A percentile compares a stretch with the other conserved stretches of the same genome.
Evolutionary conservation across 805 yeast genomes (phyloP).

Genomic region (Debaryomyces castellii): DNA sequence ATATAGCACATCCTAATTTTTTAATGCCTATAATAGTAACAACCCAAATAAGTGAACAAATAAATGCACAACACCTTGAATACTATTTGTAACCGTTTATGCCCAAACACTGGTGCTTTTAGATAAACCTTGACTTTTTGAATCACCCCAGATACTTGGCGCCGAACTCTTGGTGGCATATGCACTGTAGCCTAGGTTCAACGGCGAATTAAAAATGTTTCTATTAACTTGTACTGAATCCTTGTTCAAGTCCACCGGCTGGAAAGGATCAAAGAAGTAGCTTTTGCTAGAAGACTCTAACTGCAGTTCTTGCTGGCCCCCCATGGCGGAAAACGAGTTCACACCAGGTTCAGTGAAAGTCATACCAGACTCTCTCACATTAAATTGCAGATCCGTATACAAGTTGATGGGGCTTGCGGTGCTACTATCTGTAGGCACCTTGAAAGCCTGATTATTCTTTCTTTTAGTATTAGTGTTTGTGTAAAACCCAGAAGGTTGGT

Average conservation of each 20-base stretch:
- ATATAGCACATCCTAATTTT: neutral
- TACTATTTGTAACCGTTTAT: conserved; percentile 9
- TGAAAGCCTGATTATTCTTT: neutral
- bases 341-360: neutral
- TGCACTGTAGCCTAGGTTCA: conserved; percentile 1
- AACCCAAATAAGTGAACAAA: conserved; percentile 2
- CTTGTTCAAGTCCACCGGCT: conserved; percentile 15
- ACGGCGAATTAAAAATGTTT: conserved; percentile 1
- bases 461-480: conserved; percentile 1
- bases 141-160: conserved; percentile 26
- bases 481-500: conserved; percentile 23
- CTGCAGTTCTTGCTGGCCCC: neutral
- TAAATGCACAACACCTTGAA: neutral
- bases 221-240: neutral
- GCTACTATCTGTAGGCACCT: neutral
- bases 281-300: neutral
- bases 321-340: neutral
- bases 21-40: neutral
- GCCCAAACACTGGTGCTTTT: conserved; percentile 35
- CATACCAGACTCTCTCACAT: neutral
- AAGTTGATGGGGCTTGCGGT: neutral
- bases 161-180: neutral
- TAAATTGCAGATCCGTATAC: neutral
- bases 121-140: neutral
- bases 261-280: conserved; percentile 26